Conservation (phyloP, 2,329 filamentous ascomycete genomes). For the Cytospora piceae region DNA sequence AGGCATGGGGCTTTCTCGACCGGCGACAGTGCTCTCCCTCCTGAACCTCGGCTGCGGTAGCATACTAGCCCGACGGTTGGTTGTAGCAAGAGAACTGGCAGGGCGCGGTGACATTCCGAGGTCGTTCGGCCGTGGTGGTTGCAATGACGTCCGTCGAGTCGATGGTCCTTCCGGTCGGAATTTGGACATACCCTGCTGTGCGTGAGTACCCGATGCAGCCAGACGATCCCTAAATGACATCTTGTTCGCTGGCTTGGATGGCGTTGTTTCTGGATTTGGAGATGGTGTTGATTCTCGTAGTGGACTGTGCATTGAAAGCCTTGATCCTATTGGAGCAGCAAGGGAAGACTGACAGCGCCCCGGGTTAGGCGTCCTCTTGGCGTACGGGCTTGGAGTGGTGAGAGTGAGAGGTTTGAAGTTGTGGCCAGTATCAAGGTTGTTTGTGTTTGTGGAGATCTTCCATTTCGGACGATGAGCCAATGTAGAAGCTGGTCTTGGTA, state of each 20-base stretch:
- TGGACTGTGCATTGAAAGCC: conserved; percentile 55
- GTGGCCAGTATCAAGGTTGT: conserved; percentile 67
- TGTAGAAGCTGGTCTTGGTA: conserved; percentile 51
- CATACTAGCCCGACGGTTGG: conserved; percentile 54
- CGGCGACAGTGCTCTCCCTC: conserved; percentile 20
- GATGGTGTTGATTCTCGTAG: conserved; percentile 54
- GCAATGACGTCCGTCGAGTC: conserved; percentile 38
- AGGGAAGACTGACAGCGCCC: conserved; percentile 48
- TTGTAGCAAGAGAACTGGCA: conserved; percentile 59
- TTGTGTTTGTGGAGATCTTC: conserved; percentile 69
- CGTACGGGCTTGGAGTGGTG: conserved; percentile 62
- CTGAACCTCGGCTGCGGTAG: conserved; percentile 50
- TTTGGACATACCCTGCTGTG: conserved; percentile 50
- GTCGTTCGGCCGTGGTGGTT: conserved; percentile 47
- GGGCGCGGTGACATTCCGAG: conserved; percentile 47
- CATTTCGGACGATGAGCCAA: conserved; percentile 68
- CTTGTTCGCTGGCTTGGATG: conserved; percentile 49
- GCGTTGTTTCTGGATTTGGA: conserved; percentile 50
- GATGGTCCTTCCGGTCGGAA: conserved; percentile 31
- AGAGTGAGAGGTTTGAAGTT: conserved; percentile 66
- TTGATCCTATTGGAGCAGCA: conserved; percentile 42
- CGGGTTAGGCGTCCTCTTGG: conserved; percentile 45
- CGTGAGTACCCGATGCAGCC: conserved; percentile 52
- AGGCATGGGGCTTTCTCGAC: conserved; percentile 28
- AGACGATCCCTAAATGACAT: conserved; percentile 60